A percentile compares a stretch with the other conserved stretches of the same genome.
Conservation (phyloP, 2,329 filamentous ascomycete genomes). For the Fusarium miscanthi region DNA sequence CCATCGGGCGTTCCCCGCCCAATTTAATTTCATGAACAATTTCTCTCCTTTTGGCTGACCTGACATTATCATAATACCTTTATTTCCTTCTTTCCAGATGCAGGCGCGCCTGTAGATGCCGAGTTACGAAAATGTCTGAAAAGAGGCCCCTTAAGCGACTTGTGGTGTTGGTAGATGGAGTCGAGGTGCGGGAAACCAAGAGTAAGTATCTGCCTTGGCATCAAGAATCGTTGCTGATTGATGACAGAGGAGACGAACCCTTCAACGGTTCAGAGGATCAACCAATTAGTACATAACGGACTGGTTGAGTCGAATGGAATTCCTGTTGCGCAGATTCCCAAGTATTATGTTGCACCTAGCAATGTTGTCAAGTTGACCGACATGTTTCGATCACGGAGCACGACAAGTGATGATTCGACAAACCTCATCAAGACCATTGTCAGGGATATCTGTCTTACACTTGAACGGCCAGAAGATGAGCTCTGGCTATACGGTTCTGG, state of each 20-base stretch:
- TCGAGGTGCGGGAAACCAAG: slow-evolving; percentile 24
- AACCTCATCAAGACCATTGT: slow-evolving; percentile 37
- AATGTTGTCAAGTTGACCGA: slow-evolving; percentile 27
- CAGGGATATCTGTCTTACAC: slow-evolving; percentile 24
- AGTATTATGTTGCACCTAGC: slow-evolving; percentile 28
- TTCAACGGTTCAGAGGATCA: slow-evolving; percentile 35
- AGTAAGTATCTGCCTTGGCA: slow-evolving; percentile 13
- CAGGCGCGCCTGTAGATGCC: background rate
- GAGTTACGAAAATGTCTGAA: slow-evolving; percentile 27
- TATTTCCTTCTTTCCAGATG: background rate
- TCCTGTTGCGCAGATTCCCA: slow-evolving; percentile 26
- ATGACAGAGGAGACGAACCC: slow-evolving; percentile 30
- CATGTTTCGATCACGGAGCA: slow-evolving; percentile 15
- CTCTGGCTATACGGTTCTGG: slow-evolving; percentile 43
- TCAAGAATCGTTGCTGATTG: slow-evolving; percentile 2
- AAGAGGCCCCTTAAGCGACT: slow-evolving; percentile 27
- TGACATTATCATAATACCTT: background rate
- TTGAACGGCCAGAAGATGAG: slow-evolving; percentile 37
- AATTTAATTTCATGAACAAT: background rate
- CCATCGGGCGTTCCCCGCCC: slow-evolving; percentile 7
- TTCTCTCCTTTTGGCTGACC: background rate
- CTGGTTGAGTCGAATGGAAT: slow-evolving; percentile 3
- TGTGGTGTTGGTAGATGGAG: slow-evolving; percentile 39
- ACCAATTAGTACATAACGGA: slow-evolving; percentile 31
- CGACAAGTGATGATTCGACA: slow-evolving; percentile 28